phyloP scores from a whole-genome alignment of 345 rosid genomes.

The Euphorbia peplus region DNA sequence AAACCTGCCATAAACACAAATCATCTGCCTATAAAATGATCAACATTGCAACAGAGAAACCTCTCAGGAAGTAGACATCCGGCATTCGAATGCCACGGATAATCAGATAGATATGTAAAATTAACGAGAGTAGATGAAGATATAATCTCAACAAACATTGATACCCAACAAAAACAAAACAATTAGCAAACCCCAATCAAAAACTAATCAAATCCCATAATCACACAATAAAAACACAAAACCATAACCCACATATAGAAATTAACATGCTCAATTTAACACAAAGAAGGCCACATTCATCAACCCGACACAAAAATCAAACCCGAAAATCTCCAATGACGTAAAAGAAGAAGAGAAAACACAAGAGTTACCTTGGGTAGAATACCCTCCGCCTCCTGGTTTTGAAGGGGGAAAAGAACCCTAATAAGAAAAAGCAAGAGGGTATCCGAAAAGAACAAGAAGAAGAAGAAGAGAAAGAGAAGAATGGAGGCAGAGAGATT shows the following conservation, averaged over 20 bases:
- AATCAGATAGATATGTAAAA: neutral
- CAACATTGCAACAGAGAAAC: neutral
- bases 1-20: constrained; percentile 10
- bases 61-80: neutral
- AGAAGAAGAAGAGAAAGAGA: constrained; percentile 9
- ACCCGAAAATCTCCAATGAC: neutral
- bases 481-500: constrained; percentile 4
- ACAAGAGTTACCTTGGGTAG: neutral
- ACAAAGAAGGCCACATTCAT: constrained; percentile 11
- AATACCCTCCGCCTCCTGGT: no score
- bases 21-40: neutral
- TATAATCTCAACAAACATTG: neutral
- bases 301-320: neutral
- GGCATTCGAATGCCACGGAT: neutral
- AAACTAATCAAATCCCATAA: constrained; percentile 5
- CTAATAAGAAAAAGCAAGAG: no score
- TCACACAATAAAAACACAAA: neutral
- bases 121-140: neutral
- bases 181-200: neutral
- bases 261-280: no score
- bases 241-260: neutral
- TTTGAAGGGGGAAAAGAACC: neutral
- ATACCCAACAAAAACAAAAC: neutral
- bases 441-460: neutral
- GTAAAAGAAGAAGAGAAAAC: neutral